phyloP scores from a whole-genome alignment of 2,329 filamentous ascomycete genomes.

The Beauveria varroae region DNA sequence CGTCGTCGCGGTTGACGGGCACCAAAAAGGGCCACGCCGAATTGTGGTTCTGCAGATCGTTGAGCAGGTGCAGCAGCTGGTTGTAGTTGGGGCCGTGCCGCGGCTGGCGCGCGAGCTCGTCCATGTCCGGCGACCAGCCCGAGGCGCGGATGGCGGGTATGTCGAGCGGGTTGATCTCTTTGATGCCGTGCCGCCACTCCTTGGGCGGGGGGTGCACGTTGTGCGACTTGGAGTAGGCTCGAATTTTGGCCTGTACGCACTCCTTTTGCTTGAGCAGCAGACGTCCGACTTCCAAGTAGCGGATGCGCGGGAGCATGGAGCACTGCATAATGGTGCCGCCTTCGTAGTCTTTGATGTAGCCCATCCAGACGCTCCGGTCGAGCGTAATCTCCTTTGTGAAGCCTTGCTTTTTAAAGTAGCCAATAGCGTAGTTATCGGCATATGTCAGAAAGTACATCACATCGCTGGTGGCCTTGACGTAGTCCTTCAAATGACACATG shows the following conservation, averaged over 20 bases:
- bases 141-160: constrained; percentile 86
- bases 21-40: constrained; percentile 92
- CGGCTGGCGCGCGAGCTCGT: constrained; percentile 87
- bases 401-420: constrained; percentile 98
- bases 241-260: constrained; percentile 88
- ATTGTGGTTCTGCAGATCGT: constrained; percentile 89
- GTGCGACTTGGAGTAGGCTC: constrained; percentile 82
- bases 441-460: constrained; percentile 99
- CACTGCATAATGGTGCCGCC: constrained; percentile 99
- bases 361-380: constrained; percentile 90
- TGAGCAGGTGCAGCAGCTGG: constrained; percentile 83
- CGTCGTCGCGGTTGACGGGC: constrained; percentile 91
- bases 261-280: constrained; percentile 98
- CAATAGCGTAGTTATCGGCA: constrained; percentile 97
- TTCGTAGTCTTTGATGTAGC: constrained; percentile 99
- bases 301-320: constrained; percentile 88
- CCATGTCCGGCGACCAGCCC: constrained; percentile 97
- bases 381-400: constrained; percentile 98
- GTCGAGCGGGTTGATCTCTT: constrained; percentile 72
- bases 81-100: constrained; percentile 96
- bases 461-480: constrained; percentile 91
- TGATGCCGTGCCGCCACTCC: constrained; percentile 71
- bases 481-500: constrained; percentile 97
- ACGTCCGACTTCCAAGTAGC: constrained; percentile 85
- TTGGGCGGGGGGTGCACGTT: constrained; percentile 78